Evolutionary conservation across 371 early-diverging fungal genomes (phyloP).

Genomic region (Rhizopus arrhizus): DNA sequence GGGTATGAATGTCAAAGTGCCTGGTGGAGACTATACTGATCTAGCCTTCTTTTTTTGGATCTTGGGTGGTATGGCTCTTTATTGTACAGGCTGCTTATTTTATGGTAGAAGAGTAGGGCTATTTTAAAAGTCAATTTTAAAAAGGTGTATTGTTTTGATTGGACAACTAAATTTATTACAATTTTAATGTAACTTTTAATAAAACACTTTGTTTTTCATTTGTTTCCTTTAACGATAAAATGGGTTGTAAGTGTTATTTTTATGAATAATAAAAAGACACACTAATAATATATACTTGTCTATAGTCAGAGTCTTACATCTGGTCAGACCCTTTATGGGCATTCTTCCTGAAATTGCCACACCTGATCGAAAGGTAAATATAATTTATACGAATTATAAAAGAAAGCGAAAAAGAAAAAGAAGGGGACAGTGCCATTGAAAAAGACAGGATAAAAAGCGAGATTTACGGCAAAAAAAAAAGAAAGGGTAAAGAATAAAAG

Average conservation of each 20-base stretch:
- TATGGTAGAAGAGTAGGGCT: conserved; percentile 35
- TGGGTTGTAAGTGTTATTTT: conserved; percentile 32
- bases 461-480: too few species aligned
- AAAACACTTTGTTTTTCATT: conserved; percentile 2
- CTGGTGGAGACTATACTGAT: conserved; percentile 65
- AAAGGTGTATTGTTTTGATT: conserved; percentile 31
- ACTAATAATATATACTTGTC: not conserved
- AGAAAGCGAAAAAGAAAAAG: too few species aligned
- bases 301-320: conserved; percentile 92
- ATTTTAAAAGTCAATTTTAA: conserved; percentile 2
- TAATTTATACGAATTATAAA: too few species aligned
- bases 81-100: conserved; percentile 21
- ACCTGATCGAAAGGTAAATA: conserved; percentile 92
- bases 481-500: not conserved
- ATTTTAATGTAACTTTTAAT: conserved; percentile 2
- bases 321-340: conserved; percentile 98
- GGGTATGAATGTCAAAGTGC: conserved; percentile 66
- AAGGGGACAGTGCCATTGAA: too few species aligned
- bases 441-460: too few species aligned
- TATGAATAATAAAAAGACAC: not conserved
- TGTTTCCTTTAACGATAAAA: conserved; percentile 17
- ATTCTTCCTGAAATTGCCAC: conserved; percentile 97
- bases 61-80: conserved; percentile 53
- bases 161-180: conserved; percentile 12
- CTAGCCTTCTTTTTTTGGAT: conserved; percentile 79